These are phyloP conservation scores for Francoa sonchifolia DNA, from an alignment of 441 rosid genomes.

Conservation along the genomic window DNA sequence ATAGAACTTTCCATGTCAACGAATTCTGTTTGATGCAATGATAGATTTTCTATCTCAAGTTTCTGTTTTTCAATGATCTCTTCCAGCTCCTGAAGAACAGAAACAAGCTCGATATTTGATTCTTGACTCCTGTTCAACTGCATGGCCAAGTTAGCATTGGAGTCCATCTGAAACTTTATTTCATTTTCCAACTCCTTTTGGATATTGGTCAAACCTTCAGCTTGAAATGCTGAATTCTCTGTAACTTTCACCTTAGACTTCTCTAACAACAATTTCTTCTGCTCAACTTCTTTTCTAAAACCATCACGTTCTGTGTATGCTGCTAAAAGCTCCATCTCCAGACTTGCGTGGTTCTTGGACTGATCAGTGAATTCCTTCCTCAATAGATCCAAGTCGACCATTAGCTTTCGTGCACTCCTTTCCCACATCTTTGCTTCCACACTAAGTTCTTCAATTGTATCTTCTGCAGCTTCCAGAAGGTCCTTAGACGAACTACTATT, in stretches of 20 bases:
- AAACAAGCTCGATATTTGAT: slow-evolving; percentile 46
- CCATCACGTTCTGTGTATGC: slow-evolving; percentile 33
- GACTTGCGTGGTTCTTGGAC: slow-evolving; percentile 23
- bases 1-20: slow-evolving; percentile 20
- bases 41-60: slow-evolving; percentile 26
- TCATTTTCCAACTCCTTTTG: slow-evolving; percentile 41
- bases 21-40: slow-evolving; percentile 15
- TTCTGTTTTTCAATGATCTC: slow-evolving; percentile 38
- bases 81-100: slow-evolving; percentile 52
- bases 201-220: slow-evolving; percentile 9
- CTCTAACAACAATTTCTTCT: slow-evolving; percentile 23
- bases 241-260: slow-evolving; percentile 12
- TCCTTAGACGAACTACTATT: slow-evolving; percentile 27
- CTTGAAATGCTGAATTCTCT: slow-evolving; percentile 21
- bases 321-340: slow-evolving; percentile 34
- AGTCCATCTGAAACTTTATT: slow-evolving; percentile 34
- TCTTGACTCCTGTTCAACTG: slow-evolving; percentile 53
- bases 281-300: slow-evolving; percentile 39
- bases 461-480: slow-evolving; percentile 45
- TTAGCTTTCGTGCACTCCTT: slow-evolving; percentile 35
- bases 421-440: slow-evolving; percentile 50
- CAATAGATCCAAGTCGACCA: slow-evolving; percentile 33
- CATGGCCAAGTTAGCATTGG: slow-evolving; percentile 27
- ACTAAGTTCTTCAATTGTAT: slow-evolving; percentile 31
- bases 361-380: slow-evolving; percentile 35